A percentile compares a stretch with the other conserved stretches of the same genome.
Evolutionary conservation across 139 green algal genomes (phyloP).

Genomic region (Astrephomene gubernaculifera): DNA sequence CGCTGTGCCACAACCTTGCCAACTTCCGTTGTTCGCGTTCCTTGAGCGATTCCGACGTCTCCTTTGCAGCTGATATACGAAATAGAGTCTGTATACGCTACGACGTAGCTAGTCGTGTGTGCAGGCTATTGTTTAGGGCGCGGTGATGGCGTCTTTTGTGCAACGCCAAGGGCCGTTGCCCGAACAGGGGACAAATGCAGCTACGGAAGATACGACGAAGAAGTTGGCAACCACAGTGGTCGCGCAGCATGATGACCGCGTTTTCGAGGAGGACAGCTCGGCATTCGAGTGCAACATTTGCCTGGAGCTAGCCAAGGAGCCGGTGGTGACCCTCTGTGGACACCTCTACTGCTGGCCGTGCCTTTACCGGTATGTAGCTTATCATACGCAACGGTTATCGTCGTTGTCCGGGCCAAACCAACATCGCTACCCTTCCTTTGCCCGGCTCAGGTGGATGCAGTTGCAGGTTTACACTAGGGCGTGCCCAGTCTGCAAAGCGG

Average conservation of each 20-base stretch:
- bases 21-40: no score
- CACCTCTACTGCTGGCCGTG: constrained; percentile 98
- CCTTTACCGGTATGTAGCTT: constrained; percentile 79
- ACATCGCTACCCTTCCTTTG: background rate
- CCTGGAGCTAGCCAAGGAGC: constrained; percentile 90
- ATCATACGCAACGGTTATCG: background rate
- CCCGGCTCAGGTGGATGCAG: constrained; percentile 91
- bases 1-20: no score
- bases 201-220: background rate
- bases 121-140: background rate
- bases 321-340: constrained; percentile 95
- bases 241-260: background rate
- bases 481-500: constrained; percentile 96
- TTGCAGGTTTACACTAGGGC: constrained; percentile 70
- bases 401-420: background rate
- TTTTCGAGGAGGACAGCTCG: constrained; percentile 44
- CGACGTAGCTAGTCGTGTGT: no score
- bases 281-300: constrained; percentile 98
- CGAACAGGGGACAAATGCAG: background rate
- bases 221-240: background rate
- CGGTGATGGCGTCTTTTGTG: background rate
- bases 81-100: no score
- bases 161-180: background rate
- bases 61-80: no score
- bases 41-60: no score